These are phyloP conservation scores for Pelargonium cotyledonis DNA, from an alignment of 441 rosid species.

Conservation along the genomic window DNA sequence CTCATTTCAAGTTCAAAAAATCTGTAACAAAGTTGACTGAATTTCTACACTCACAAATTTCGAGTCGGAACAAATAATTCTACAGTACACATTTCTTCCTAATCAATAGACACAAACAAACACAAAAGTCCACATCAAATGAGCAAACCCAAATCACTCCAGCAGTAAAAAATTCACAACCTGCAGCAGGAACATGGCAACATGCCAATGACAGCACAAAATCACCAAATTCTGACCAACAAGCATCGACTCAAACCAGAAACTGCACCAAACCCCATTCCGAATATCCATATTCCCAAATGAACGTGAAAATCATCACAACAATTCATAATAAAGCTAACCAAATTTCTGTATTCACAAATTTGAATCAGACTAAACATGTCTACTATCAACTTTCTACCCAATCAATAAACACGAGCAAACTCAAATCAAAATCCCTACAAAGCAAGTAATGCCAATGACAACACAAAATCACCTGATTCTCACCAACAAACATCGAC, in stretches of 20 bases:
- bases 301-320: too few relatives aligned
- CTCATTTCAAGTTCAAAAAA: background rate
- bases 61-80: background rate
- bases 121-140: background rate
- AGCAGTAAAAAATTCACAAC: background rate
- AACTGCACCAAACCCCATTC: too few relatives aligned
- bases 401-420: background rate
- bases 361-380: background rate
- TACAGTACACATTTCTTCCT: background rate
- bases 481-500: too few relatives aligned
- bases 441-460: too few relatives aligned
- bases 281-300: too few relatives aligned
- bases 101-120: background rate
- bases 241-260: background rate
- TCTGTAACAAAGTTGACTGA: background rate
- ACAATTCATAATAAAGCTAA: too few relatives aligned
- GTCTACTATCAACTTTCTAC: background rate
- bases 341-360: background rate
- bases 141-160: background rate
- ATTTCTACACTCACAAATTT: background rate
- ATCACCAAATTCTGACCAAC: background rate
- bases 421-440: background rate
- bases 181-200: background rate
- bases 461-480: too few relatives aligned
- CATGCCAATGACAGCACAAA: background rate